A percentile compares a stretch with the other conserved stretches of the same genome.
phyloP scores from a whole-genome alignment of 768 basidiomycete species.

The Suillus bovinus region DNA sequence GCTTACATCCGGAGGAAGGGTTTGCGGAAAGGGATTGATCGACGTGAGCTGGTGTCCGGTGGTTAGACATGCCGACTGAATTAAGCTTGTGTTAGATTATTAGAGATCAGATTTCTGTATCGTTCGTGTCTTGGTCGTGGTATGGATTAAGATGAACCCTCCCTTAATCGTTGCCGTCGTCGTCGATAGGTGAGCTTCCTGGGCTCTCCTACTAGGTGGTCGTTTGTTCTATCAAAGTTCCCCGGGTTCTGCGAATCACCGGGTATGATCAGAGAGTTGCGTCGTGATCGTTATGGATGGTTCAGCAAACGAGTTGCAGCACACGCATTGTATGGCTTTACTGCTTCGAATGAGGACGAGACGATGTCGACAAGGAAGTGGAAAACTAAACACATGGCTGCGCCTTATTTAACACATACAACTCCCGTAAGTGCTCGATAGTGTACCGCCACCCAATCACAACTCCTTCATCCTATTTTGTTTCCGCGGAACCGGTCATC shows the following conservation, averaged over 20 bases:
- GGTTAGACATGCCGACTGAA: conserved; percentile 19
- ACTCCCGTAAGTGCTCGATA: background rate
- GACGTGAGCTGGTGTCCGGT: conserved; percentile 22
- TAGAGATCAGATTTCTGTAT: background rate
- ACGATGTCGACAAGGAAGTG: background rate
- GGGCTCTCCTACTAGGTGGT: background rate
- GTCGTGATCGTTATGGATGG: background rate
- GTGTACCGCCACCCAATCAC: background rate
- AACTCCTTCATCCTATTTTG: background rate
- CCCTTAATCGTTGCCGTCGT: too few species aligned
- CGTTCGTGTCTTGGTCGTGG: background rate
- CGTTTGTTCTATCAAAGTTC: background rate
- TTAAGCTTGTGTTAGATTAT: background rate
- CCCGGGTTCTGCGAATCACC: background rate
- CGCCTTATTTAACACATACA: background rate
- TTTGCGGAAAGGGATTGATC: conserved; percentile 11
- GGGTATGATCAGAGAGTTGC: background rate
- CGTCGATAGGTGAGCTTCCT: background rate
- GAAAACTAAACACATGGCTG: background rate
- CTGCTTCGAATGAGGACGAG: background rate
- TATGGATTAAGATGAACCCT: too few species aligned
- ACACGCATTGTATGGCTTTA: background rate
- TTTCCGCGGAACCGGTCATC: background rate
- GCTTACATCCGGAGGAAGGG: conserved; percentile 29
- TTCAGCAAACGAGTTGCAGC: background rate